phyloP scores from a whole-genome alignment of 345 rosid genomes.

The Eucalyptus camaldulensis region DNA sequence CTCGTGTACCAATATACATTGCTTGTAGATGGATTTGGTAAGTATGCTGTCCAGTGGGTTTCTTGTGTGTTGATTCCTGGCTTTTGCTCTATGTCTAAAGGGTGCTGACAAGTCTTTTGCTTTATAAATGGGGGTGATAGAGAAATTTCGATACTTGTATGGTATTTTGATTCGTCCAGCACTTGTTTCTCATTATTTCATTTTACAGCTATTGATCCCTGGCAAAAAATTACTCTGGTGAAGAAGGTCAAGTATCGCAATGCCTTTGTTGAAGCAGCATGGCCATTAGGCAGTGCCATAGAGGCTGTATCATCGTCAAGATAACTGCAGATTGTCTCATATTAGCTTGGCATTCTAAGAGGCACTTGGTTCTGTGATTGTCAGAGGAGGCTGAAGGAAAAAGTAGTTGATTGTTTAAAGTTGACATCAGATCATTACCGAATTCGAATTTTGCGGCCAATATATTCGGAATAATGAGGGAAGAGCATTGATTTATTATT shows the following conservation, averaged over 20 bases:
- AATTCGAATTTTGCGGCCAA: not conserved
- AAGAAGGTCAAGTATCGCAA: slow-evolving; percentile 65
- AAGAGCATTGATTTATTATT: not conserved
- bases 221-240: slow-evolving; percentile 75
- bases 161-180: not conserved
- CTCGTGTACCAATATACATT: slow-evolving; percentile 74
- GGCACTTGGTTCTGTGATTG: not conserved
- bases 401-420: not conserved
- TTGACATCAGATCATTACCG: not conserved
- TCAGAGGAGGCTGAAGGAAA: not conserved
- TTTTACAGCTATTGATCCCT: slow-evolving; percentile 49
- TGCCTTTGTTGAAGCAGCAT: slow-evolving; percentile 82
- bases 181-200: not conserved
- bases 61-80: not conserved
- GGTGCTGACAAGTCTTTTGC: not conserved
- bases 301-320: slow-evolving; percentile 59
- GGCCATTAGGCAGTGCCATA: slow-evolving; percentile 98
- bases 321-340: slow-evolving; percentile 3
- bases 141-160: not conserved
- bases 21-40: slow-evolving; percentile 88
- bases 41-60: not conserved
- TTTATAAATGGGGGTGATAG: not conserved
- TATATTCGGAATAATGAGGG: not conserved
- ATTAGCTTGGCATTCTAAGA: not conserved
- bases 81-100: not conserved